A percentile compares a stretch with the other conserved stretches of the same genome.
phyloP scores from a whole-genome alignment of 176 grass and related monocot species.

The bread wheat (Triticum aestivum) region IWGSC_CS_RefSeq_v2.1 NC_057811.1:382272667-382273166 shows the following conservation, averaged over 20 bases:
- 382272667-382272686: neutral
- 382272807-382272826: slow-evolving; percentile 11
- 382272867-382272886: slow-evolving; percentile 63
- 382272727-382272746: slow-evolving; percentile 35
- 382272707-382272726: slow-evolving; percentile 4
- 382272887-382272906: slow-evolving; percentile 77
- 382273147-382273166: neutral
- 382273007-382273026: slow-evolving; percentile 43
- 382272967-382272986: slow-evolving; percentile 42
- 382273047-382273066: slow-evolving; percentile 49
- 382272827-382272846: slow-evolving; percentile 46
- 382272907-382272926: slow-evolving; percentile 45
- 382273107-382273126: neutral
- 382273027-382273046: slow-evolving; percentile 14
- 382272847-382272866: slow-evolving; percentile 72
- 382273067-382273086: slow-evolving; percentile 41
- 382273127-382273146: neutral
- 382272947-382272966: slow-evolving; percentile 53
- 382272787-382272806: slow-evolving; percentile 17
- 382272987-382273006: slow-evolving; percentile 19
- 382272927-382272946: slow-evolving; percentile 65
- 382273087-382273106: slow-evolving; percentile 27
- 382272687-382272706: slow-evolving; percentile 39
- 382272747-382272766: slow-evolving; percentile 37
- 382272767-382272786: slow-evolving; percentile 34